A percentile compares a stretch with the other conserved stretches of the same genome.
phyloP scores from a whole-genome alignment of 1,284 basidiomycete species.

The Phellopilus nigrolimitatus region DNA sequence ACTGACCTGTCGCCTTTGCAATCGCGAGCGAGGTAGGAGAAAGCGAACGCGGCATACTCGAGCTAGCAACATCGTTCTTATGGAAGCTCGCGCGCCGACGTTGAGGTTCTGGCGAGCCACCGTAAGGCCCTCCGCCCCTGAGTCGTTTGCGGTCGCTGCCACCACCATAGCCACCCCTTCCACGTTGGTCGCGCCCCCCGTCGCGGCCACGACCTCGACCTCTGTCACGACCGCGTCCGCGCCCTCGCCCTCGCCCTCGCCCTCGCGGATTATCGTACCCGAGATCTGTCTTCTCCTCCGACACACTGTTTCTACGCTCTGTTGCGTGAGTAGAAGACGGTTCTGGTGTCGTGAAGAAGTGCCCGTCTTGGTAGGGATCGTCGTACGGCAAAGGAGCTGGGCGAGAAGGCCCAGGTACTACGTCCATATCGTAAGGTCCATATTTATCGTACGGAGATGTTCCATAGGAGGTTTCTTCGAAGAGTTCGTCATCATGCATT shows the following conservation, averaged over 20 bases:
- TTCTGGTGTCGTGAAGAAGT: background rate
- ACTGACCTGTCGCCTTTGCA: conserved; percentile 43
- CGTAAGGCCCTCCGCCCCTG: conserved; percentile 5
- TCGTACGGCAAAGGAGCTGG: conserved; percentile 67
- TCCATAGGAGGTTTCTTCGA: conserved; percentile 40
- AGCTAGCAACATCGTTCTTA: background rate
- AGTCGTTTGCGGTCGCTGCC: too few species aligned
- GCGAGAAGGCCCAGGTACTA: conserved; percentile 47
- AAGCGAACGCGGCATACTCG: conserved; percentile 22
- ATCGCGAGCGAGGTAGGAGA: conserved; percentile 46
- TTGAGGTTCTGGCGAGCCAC: conserved; percentile 28
- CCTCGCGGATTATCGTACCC: conserved; percentile 23
- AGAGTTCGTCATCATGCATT: conserved; percentile 50
- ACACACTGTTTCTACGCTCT: conserved; percentile 24
- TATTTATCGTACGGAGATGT: conserved; percentile 59
- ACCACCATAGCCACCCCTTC: conserved; percentile 22
- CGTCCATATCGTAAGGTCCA: conserved; percentile 62
- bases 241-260: conserved; percentile 31
- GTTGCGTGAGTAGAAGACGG: background rate
- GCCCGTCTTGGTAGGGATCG: conserved; percentile 64
- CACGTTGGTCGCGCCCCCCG: conserved; percentile 22
- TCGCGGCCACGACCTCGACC: conserved; percentile 15
- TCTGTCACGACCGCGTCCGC: conserved; percentile 27
- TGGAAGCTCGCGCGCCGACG: conserved; percentile 26
- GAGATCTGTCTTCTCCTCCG: conserved; percentile 28